These are phyloP conservation scores for Malassezia equina DNA, from an alignment of 1,284 basidiomycete species.

Conservation along the genomic window DNA sequence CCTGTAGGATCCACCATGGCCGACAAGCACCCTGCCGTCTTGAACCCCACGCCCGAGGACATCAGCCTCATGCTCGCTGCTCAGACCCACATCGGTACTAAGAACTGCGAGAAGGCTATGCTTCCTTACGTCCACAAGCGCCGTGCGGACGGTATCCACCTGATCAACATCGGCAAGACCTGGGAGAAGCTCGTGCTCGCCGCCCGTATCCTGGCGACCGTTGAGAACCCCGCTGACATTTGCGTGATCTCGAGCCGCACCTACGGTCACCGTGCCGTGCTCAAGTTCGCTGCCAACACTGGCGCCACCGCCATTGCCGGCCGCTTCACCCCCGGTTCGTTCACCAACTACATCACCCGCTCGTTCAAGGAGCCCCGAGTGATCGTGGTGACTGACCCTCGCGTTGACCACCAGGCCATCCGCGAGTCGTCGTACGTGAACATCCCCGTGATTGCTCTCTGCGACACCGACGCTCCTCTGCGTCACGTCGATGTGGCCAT, in stretches of 20 bases:
- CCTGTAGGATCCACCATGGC: slow-evolving; percentile 17
- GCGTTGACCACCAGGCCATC: slow-evolving; percentile 98
- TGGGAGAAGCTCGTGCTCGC: slow-evolving; percentile 78
- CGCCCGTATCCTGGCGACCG: slow-evolving; percentile 50
- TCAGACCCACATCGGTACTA: slow-evolving; percentile 74
- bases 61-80: slow-evolving; percentile 88
- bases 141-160: slow-evolving; percentile 85
- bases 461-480: slow-evolving; percentile 93
- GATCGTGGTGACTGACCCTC: slow-evolving; percentile 95
- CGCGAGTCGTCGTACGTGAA: slow-evolving; percentile 99
- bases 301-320: slow-evolving; percentile 97
- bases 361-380: slow-evolving; percentile 99
- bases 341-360: slow-evolving; percentile 98
- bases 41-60: slow-evolving; percentile 92
- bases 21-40: slow-evolving; percentile 74
- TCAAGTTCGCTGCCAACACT: slow-evolving; percentile 95
- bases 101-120: slow-evolving; percentile 99
- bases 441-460: slow-evolving; percentile 97
- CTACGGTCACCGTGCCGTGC: slow-evolving; percentile 96
- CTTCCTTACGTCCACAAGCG: slow-evolving; percentile 95
- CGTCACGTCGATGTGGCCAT: slow-evolving; percentile 97
- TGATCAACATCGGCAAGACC: slow-evolving; percentile 97
- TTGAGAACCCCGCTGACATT: slow-evolving; percentile 96
- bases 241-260: slow-evolving; percentile 95
- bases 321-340: slow-evolving; percentile 92